Evolutionary conservation across 2,329 filamentous ascomycete species (phyloP), one percentile per base, ranked within the genome.

Genomic region (Penicillium sp.): DNA sequence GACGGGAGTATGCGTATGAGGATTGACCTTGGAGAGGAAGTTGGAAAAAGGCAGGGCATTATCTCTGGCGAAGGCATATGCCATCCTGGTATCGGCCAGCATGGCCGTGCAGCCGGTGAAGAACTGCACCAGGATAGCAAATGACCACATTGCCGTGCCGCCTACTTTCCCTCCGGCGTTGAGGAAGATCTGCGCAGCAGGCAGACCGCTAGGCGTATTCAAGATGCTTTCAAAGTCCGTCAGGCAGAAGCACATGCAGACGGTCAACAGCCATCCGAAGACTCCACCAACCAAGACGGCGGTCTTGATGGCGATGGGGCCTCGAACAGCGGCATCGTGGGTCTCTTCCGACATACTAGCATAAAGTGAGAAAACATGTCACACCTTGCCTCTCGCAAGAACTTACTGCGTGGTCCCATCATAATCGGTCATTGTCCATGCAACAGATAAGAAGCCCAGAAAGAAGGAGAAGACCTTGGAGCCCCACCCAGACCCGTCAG

Each of bases 401-500:
- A 46, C 77, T 68, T 72, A 82, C 80, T 87, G 85, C 6, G 85
- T 86, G 11, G 85, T 88, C 44, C 82, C 84, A 62, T 87, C 85
- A 66, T 87, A 87, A 66, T 87, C 85, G 6, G 85, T 88, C 84
- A 88, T 87, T n/a, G 83, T 85, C 71, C 72, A 76, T 41, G 73
- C 71, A 8, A 77, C 71, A 11, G 66, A 68, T 42, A 77, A 73
- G 48, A 75, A 82, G 54, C 82, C 83, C 6, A 87, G 74, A 9
- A 87, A 75, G 61, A 87, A 87, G 0, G 85, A 87, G 59, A 87
- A 86, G 2, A 77, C 75, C 60, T 79, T 82, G 22, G 79, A 84
- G 11, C 80, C 80, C 84, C 84, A 87, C 25, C 85, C 84, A 9
- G 85, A 87, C 47, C 82, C 82, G 64, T 87, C 82, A 12, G 78